These are phyloP conservation scores for Fusarium humuli DNA, from an alignment of 2,329 filamentous ascomycete genomes.

Conservation along the genomic window DNA sequence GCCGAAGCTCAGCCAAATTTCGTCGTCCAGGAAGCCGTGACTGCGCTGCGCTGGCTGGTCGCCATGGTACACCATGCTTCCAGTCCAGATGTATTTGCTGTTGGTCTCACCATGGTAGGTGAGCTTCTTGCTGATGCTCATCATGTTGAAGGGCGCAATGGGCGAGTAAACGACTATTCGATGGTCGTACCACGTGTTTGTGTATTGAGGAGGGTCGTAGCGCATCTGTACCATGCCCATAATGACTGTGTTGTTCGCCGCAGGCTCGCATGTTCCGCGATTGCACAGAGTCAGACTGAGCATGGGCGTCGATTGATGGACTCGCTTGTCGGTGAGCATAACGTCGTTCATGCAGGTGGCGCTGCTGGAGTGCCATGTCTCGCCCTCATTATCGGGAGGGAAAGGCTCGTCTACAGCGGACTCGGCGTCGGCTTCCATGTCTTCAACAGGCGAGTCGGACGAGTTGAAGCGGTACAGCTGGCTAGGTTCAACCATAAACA, in stretches of 20 bases:
- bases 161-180: constrained; percentile 41
- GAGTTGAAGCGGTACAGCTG: constrained; percentile 33
- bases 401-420: constrained; percentile 39
- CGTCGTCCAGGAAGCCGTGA: constrained; percentile 38
- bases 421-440: constrained; percentile 28
- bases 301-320: constrained; percentile 44
- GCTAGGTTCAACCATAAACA: constrained; percentile 42
- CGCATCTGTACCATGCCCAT: constrained; percentile 44
- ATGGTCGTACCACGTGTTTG: constrained; percentile 42
- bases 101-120: constrained; percentile 41
- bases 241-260: constrained; percentile 36
- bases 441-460: constrained; percentile 16
- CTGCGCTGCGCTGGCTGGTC: constrained; percentile 26
- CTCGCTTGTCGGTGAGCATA: constrained; percentile 38
- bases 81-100: constrained; percentile 41
- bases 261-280: constrained; percentile 34
- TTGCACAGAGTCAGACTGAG: constrained; percentile 41
- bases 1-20: constrained; percentile 43
- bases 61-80: constrained; percentile 41
- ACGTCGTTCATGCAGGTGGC: constrained; percentile 41
- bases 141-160: constrained; percentile 33
- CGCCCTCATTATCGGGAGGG: constrained; percentile 26
- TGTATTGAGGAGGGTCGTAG: constrained; percentile 38
- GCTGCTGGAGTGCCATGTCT: constrained; percentile 38
- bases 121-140: constrained; percentile 43